These are phyloP conservation scores for Albatrellus sp. DNA, from an alignment of 1,284 basidiomycete species.

Conservation along the genomic window DNA sequence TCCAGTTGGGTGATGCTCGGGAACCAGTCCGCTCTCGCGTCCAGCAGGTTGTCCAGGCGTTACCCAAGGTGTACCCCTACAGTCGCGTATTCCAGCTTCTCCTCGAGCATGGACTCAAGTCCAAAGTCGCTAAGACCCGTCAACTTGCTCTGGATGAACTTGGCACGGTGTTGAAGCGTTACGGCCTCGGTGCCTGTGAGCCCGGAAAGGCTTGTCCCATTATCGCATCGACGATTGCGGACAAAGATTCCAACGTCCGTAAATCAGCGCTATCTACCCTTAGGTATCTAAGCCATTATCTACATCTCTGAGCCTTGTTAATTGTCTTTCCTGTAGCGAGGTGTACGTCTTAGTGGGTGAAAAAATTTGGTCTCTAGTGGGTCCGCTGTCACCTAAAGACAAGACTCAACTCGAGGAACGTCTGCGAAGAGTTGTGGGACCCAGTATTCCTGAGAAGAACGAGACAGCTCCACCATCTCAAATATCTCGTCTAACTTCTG, in stretches of 20 bases:
- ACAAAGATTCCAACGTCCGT: constrained; percentile 79
- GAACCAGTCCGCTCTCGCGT: constrained; percentile 65
- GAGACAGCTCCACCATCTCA: constrained; percentile 22
- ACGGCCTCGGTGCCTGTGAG: constrained; percentile 73
- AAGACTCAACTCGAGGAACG: constrained; percentile 88
- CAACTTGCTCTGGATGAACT: constrained; percentile 81
- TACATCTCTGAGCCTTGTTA: constrained; percentile 7
- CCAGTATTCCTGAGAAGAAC: constrained; percentile 36
- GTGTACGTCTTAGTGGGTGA: constrained; percentile 79
- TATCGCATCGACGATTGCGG: constrained; percentile 75
- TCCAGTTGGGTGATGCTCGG: constrained; percentile 68
- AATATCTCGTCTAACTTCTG: constrained; percentile 40
- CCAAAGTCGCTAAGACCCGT: constrained; percentile 84
- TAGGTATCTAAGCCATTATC: constrained; percentile 31
- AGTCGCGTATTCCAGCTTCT: constrained; percentile 83
- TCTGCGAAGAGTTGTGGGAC: constrained; percentile 67
- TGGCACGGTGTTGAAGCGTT: constrained; percentile 65
- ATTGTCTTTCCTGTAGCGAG: constrained; percentile 36
- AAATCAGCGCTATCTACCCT: constrained; percentile 72
- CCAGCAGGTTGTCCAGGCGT: constrained; percentile 56
- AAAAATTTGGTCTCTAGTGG: constrained; percentile 74
- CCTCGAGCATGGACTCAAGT: constrained; percentile 76
- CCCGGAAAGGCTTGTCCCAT: constrained; percentile 70
- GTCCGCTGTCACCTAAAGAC: constrained; percentile 71
- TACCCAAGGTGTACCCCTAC: constrained; percentile 78